A percentile compares a stretch with the other conserved stretches of the same genome.
Conservation (phyloP, 805 yeast genomes). For the Teunomyces atbi region DNA sequence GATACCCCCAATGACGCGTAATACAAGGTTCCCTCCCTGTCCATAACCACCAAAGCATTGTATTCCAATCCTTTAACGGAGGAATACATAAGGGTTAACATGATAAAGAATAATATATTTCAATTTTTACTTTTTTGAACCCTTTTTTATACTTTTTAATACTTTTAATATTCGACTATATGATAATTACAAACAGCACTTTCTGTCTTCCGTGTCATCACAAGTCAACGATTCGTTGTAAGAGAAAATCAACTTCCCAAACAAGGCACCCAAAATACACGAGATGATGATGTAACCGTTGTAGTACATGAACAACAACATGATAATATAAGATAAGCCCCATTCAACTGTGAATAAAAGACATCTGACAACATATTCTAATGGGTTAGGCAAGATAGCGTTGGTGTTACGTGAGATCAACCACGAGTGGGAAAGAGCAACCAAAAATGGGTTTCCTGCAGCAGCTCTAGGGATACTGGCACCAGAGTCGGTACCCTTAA, state of each 20-base stretch:
- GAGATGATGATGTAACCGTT: constrained; percentile 66
- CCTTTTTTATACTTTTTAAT: background rate
- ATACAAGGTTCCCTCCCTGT: constrained; percentile 14
- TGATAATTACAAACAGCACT: constrained; percentile 26
- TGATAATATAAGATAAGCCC: constrained; percentile 63
- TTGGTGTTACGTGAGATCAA: constrained; percentile 21
- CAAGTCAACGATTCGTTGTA: constrained; percentile 38
- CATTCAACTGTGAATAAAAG: constrained; percentile 55
- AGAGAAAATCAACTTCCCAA: constrained; percentile 56
- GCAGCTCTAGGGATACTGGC: background rate
- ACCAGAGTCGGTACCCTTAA: background rate
- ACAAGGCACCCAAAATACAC: constrained; percentile 59
- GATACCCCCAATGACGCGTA: constrained; percentile 20
- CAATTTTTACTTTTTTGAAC: background rate
- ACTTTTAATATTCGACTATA: background rate
- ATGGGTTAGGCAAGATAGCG: constrained; percentile 35
- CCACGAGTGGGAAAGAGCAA: constrained; percentile 36
- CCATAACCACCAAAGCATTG: constrained; percentile 16
- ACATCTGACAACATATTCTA: constrained; percentile 53
- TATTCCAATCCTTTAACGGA: constrained; percentile 7
- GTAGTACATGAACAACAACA: constrained; percentile 74
- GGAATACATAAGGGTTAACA: constrained; percentile 13
- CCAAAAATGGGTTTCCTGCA: constrained; percentile 17
- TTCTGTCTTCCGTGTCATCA: constrained; percentile 21
- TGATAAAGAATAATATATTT: background rate